Conservation (phyloP, 2,329 filamentous ascomycete species). For the Leptodontidium sp. region DNA sequence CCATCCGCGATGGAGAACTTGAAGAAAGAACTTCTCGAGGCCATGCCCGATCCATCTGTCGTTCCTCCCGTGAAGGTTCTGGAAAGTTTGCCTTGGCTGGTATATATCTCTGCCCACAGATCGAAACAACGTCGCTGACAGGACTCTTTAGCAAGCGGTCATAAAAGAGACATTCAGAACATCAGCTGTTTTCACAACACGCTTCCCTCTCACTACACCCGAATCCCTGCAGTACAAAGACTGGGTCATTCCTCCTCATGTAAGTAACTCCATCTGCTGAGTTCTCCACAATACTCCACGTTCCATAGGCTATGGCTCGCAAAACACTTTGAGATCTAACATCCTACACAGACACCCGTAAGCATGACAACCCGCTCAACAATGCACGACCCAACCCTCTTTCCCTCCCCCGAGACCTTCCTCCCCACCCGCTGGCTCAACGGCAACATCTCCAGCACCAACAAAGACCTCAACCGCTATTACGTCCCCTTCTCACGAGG, state of each 20-base stretch:
- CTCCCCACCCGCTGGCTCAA: slow-evolving; percentile 25
- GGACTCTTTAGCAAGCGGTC: slow-evolving; percentile 4
- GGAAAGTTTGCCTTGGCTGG: slow-evolving; percentile 18
- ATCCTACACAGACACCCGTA: slow-evolving; percentile 17
- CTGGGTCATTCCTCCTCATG: slow-evolving; percentile 27
- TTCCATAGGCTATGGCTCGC: not conserved
- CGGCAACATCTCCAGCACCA: not conserved
- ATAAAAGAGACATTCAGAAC: slow-evolving; percentile 18
- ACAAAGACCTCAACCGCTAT: slow-evolving; percentile 30
- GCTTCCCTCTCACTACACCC: slow-evolving; percentile 21
- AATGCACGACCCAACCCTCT: slow-evolving; percentile 22
- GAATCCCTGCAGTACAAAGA: slow-evolving; percentile 23
- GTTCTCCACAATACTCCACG: not conserved
- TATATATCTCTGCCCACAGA: not conserved
- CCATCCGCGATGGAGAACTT: slow-evolving; percentile 43
- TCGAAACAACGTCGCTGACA: not conserved
- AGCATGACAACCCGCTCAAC: slow-evolving; percentile 28
- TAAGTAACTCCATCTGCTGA: not conserved
- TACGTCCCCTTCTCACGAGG: slow-evolving; percentile 54
- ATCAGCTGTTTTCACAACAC: slow-evolving; percentile 21
- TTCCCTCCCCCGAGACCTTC: slow-evolving; percentile 24
- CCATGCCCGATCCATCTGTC: slow-evolving; percentile 21
- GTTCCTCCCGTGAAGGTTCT: slow-evolving; percentile 21
- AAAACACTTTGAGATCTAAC: not conserved
- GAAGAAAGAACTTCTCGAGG: slow-evolving; percentile 45